phyloP scores from a whole-genome alignment of 345 rosid genomes.

The Arabidopsis thaliana region TAIR10.1 NC_003074.8:8566501-8567000 shows the following conservation, averaged over 20 bases:
- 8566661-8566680: constrained; percentile 81
- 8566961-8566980: constrained; percentile 59
- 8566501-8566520: constrained; percentile 68
- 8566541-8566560: constrained; percentile 59
- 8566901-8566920: constrained; percentile 60
- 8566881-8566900: constrained; percentile 59
- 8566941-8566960: constrained; percentile 78
- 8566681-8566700: constrained; percentile 52
- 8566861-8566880: constrained; percentile 62
- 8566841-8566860: constrained; percentile 53
- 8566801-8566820: constrained; percentile 49
- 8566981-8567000: constrained; percentile 77
- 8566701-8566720: constrained; percentile 65
- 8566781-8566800: constrained; percentile 73
- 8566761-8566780: constrained; percentile 55
- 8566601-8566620: constrained; percentile 67
- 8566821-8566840: constrained; percentile 49
- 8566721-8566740: constrained; percentile 40
- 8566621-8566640: constrained; percentile 70
- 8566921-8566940: constrained; percentile 75
- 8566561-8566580: constrained; percentile 62
- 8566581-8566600: constrained; percentile 68
- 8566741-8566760: constrained; percentile 55
- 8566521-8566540: constrained; percentile 80
- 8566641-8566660: constrained; percentile 73